Conservation (phyloP, 225 moss, liverwort and hornwort species). For the Rhytidiadelphus loreus region DNA sequence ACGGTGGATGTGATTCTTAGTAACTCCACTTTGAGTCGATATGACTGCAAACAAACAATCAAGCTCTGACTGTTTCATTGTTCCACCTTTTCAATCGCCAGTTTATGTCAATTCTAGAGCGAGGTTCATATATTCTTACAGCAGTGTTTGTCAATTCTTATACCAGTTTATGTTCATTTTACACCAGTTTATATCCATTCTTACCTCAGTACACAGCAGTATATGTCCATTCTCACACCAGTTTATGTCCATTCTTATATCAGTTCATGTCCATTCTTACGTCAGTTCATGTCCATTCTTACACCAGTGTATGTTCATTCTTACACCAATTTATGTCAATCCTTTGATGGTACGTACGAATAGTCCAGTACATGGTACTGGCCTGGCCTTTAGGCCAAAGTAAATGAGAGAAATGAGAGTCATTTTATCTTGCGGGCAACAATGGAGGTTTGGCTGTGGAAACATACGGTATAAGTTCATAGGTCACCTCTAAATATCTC, state of each 20-base stretch:
- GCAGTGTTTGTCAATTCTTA: neutral
- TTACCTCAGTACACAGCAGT: no score
- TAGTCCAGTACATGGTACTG: neutral
- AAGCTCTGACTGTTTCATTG: constrained; percentile 9
- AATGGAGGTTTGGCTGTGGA: neutral
- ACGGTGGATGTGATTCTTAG: constrained; percentile 12
- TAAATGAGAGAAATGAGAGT: neutral
- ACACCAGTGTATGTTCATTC: neutral
- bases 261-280: neutral
- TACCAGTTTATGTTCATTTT: neutral
- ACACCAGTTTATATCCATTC: no score
- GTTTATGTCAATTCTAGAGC: neutral
- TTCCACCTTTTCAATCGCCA: neutral
- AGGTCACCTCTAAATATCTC: neutral
- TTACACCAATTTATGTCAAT: neutral
- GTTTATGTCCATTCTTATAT: neutral
- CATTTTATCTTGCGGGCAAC: neutral
- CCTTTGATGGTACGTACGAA: neutral
- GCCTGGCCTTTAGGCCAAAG: neutral
- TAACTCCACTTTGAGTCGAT: constrained; percentile 14
- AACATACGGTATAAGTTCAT: neutral
- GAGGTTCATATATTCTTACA: neutral
- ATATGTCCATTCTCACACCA: neutral
- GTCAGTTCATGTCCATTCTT: neutral
- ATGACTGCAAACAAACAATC: neutral